Evolutionary conservation across 768 basidiomycete genomes (phyloP), one percentile per base, ranked within the genome.

Genomic region (Termitomyces sp.): DNA sequence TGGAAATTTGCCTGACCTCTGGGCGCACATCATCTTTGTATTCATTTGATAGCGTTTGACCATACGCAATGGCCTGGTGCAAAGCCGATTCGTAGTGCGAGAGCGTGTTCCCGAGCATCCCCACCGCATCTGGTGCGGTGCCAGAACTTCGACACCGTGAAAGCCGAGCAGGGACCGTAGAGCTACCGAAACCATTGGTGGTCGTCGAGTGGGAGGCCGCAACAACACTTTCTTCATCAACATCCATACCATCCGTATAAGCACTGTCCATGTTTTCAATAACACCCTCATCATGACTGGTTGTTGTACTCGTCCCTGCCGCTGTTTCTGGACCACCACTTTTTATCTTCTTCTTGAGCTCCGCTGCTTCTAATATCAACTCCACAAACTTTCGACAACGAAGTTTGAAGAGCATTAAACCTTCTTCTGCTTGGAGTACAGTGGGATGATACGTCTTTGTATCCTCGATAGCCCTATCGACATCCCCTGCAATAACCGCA

Each of bases 371-470:
- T 65, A 93, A 69, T 14, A 92, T 83, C 34, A 93, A 81, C 72
- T 95, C 93, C 49, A 95, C 86, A 67, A 95, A 93, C 73, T 89
- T 91, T 67, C 92, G 82, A 74, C 92, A 92, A 31, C 88, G 83
- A 66, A 96, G 73, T 71, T 90, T 91, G 78, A 94, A 91, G n/a
- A 83, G 73, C 74, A 94, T 81, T 15, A 91, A 75, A 9, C 87
- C 87, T 43, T 83, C 81, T 57, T 92, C 87, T 32, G 82, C 82
- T 60, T 82, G 82, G 29, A 95, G 76, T 6, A 88, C 91, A 4
- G 73, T 67, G 0, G 91, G 87, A 69, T 87, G 86, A 60, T 87
- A 79, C 56, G 69, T 73, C 62, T 75, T 74, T 7, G 85, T 83
- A 59, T 85, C 80, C 6, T 75, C 68, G 34, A 94, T 76, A 31